These are phyloP conservation scores for Peronospora belbahrii DNA, from an alignment of 352 stramenopile genomes.

Conservation along the genomic window DNA sequence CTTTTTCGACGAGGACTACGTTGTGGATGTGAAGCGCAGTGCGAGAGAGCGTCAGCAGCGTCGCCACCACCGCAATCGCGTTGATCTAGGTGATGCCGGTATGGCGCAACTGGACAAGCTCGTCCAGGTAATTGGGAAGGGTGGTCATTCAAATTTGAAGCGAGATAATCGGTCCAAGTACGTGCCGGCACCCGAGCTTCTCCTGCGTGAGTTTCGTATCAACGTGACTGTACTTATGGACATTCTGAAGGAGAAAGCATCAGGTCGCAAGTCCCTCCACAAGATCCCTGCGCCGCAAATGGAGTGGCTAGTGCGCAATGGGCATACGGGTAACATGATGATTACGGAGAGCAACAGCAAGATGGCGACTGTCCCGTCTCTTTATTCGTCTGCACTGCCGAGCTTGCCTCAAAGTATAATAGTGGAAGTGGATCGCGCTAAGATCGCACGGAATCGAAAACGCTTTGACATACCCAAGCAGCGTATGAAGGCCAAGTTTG, in stretches of 20 bases:
- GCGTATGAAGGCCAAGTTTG: constrained; percentile 59
- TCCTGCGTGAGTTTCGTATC: constrained; percentile 60
- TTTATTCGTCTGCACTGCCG: constrained; percentile 14
- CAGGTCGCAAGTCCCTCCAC: constrained; percentile 52
- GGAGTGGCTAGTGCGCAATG: constrained; percentile 45
- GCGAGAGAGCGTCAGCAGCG: constrained; percentile 50
- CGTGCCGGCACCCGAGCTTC: constrained; percentile 54
- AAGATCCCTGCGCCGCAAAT: constrained; percentile 59
- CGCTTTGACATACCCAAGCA: constrained; percentile 64
- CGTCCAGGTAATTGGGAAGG: constrained; percentile 52
- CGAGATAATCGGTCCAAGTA: constrained; percentile 68
- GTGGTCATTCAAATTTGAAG: constrained; percentile 58
- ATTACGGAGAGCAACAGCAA: constrained; percentile 32
- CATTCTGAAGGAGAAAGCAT: constrained; percentile 60
- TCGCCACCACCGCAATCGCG: constrained; percentile 54
- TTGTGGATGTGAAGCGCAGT: constrained; percentile 49
- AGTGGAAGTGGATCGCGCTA: constrained; percentile 59
- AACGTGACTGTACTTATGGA: constrained; percentile 64
- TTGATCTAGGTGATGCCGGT: constrained; percentile 61
- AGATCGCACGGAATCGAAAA: constrained; percentile 35
- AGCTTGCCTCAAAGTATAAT: constrained; percentile 32
- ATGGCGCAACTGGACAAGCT: constrained; percentile 70
- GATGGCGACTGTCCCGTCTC: not conserved
- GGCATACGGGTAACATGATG: constrained; percentile 38
- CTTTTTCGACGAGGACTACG: constrained; percentile 60